Conservation (phyloP, 805 yeast species). For the Vanderwaltozyma tropicalis region DNA sequence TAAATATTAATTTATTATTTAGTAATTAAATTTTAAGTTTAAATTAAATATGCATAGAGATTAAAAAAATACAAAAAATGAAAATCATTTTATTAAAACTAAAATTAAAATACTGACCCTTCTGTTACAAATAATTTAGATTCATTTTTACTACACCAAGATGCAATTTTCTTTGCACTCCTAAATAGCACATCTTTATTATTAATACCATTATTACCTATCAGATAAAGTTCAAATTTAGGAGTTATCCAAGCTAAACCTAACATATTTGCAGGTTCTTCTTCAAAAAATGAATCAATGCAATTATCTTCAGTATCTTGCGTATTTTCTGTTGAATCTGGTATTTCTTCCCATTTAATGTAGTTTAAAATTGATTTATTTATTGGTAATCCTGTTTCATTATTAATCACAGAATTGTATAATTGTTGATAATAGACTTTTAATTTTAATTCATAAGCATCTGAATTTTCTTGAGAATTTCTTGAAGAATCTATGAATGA, state of each 20-base stretch:
- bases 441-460: constrained; percentile 16
- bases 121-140: constrained; percentile 60
- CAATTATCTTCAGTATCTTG: not conserved
- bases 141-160: constrained; percentile 69
- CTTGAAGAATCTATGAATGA: constrained; percentile 3
- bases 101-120: constrained; percentile 59
- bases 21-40: too few species aligned
- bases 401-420: constrained; percentile 16
- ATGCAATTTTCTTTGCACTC: constrained; percentile 53
- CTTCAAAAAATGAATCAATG: constrained; percentile 8
- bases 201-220: constrained; percentile 42
- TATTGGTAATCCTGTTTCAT: constrained; percentile 18
- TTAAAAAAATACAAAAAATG: too few species aligned
- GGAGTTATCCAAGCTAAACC: constrained; percentile 49
- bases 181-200: constrained; percentile 45
- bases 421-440: constrained; percentile 22
- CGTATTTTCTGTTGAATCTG: not conserved
- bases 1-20: too few species aligned
- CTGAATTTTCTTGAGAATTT: not conserved
- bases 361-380: constrained; percentile 37
- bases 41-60: too few species aligned
- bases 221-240: constrained; percentile 50
- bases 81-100: too few species aligned
- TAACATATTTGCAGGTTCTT: constrained; percentile 19
- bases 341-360: constrained; percentile 30